These are phyloP conservation scores for Hsuehochloa calcarea DNA, from an alignment of 176 grass and related monocot genomes.

Conservation along the genomic window DNA sequence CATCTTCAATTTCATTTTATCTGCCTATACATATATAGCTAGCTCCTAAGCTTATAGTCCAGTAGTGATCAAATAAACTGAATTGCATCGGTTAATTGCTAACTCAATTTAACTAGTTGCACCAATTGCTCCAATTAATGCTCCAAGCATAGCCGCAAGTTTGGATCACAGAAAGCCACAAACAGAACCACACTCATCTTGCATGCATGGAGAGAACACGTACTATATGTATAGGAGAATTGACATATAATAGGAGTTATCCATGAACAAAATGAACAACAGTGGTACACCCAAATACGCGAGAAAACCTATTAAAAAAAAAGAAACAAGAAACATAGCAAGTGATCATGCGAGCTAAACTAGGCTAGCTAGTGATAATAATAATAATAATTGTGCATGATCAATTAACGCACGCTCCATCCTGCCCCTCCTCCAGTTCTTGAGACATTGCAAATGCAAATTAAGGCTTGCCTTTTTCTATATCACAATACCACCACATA, in stretches of 20 bases:
- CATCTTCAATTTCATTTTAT: background rate
- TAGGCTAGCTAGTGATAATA: conserved; percentile 24
- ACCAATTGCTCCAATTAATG: conserved; percentile 7
- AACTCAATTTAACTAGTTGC: background rate
- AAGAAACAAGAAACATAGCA: background rate
- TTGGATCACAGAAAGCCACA: background rate
- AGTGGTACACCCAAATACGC: conserved; percentile 36
- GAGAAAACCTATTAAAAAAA: conserved; percentile 37
- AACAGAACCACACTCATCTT: background rate
- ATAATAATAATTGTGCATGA: conserved; percentile 30
- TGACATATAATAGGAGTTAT: conserved; percentile 38
- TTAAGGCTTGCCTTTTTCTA: conserved; percentile 33
- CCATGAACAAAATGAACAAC: conserved; percentile 32
- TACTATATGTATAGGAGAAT: background rate
- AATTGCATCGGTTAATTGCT: background rate
- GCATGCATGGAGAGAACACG: background rate
- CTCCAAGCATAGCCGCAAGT: background rate
- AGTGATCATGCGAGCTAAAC: conserved; percentile 38
- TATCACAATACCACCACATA: conserved; percentile 34
- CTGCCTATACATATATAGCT: background rate
- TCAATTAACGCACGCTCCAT: conserved; percentile 25
- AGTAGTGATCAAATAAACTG: background rate
- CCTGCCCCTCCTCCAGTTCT: conserved; percentile 21
- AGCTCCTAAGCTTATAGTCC: background rate
- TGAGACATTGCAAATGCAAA: conserved; percentile 30